phyloP scores from a whole-genome alignment of 768 basidiomycete species.

The Tubosaeta sp. region DNA sequence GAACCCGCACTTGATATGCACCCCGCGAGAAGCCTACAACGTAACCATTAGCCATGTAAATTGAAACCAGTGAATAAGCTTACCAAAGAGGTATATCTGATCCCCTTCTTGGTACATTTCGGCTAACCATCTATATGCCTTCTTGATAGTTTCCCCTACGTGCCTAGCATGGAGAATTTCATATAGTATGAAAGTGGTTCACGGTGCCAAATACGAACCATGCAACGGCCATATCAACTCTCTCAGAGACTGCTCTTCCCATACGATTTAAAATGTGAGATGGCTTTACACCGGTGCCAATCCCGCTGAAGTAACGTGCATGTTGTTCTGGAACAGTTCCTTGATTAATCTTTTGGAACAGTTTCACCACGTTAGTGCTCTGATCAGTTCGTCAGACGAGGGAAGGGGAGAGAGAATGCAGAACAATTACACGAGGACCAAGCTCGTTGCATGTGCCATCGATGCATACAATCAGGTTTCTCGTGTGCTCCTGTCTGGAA shows the following conservation, averaged over 20 bases:
- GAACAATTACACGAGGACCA: conserved; percentile 13
- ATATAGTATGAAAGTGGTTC: background rate
- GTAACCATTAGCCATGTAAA: background rate
- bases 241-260: conserved; percentile 17
- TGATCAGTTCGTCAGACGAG: conserved; percentile 13
- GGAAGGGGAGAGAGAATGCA: background rate
- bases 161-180: conserved; percentile 23
- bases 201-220: conserved; percentile 22
- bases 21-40: conserved; percentile 41
- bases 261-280: conserved; percentile 20
- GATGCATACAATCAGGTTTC: conserved; percentile 24
- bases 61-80: background rate
- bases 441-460: conserved; percentile 24
- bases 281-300: conserved; percentile 28
- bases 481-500: conserved; percentile 1
- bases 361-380: conserved; percentile 37
- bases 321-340: conserved; percentile 20
- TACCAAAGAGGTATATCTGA: conserved; percentile 33
- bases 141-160: conserved; percentile 31
- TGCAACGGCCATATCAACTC: conserved; percentile 36
- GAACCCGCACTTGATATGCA: conserved; percentile 37
- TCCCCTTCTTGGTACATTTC: conserved; percentile 30
- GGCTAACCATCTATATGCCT: conserved; percentile 32
- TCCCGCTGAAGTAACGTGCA: conserved; percentile 37
- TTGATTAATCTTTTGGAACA: conserved; percentile 26